Evolutionary conservation across 495 filamentous ascomycete genomes (phyloP), one percentile per base, ranked within the genome.

Genomic region (Evansstolkia leycettana): DNA sequence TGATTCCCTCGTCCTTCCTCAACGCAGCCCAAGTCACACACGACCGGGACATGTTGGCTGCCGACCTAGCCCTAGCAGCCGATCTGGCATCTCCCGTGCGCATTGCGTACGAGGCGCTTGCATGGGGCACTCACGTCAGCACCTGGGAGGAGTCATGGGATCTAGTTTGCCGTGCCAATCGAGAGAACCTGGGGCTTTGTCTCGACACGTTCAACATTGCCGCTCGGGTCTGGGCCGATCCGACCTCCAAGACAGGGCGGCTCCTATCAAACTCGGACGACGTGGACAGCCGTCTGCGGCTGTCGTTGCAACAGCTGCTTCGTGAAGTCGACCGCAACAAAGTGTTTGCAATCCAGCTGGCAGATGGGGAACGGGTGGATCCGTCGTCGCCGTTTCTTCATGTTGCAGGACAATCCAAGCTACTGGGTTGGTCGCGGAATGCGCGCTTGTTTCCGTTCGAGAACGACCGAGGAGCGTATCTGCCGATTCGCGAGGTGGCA

Each of bases 121-220:
- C 71, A 29, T 84, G 78, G 76, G 80, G 76, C 17, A 82, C 80
- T 1, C 65, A 73, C 39, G 58, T 75, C 31, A 70, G 82, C 52
- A 73, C 65, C 54, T 84, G 80, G 81, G 77, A 85, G 45, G 52
- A 60, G 32, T 70, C 62, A 42, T 86, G 78, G 77, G 67, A 77
- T 15, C 55, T 85, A 7, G 72, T 82, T 1, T 43, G 58, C 34
- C 52, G 50, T 13, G 79, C 82, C 29, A 59, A 82, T 47, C 55
- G 79, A 11, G 64, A 67, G 4, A 85, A 84, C 54, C 77, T 85
- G 37, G 81, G 80, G 6, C 58, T 81, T 38, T 82, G 78, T 52
- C 62, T 85, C 12, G 81, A 85, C 54, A 83, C 77, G 0, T 86
- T 80, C 55, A 81, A 86, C 55, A 83, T 84, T 32, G 75, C 76